phyloP scores from a whole-genome alignment of 1,284 basidiomycete species.

The Lentinula novae-zelandiae region DNA sequence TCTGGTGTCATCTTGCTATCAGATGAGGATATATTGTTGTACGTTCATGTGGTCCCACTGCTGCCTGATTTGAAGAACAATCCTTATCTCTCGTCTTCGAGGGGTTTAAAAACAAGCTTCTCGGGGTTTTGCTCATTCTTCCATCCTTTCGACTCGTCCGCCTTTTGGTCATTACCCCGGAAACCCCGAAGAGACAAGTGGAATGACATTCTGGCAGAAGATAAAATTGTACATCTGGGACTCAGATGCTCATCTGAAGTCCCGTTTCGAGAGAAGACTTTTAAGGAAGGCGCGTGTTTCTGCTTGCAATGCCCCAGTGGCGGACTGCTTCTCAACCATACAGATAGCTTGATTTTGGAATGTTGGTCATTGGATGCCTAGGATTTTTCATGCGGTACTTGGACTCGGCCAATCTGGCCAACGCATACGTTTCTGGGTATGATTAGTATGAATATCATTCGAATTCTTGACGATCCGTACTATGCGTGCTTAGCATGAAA shows the following conservation, averaged over 20 bases:
- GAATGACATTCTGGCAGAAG: slow-evolving; percentile 4
- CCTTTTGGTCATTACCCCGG: neutral
- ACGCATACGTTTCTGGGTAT: slow-evolving; percentile 17
- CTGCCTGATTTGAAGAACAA: neutral
- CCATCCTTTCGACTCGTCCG: neutral
- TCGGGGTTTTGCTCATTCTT: neutral
- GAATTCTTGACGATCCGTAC: neutral
- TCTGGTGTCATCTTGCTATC: neutral
- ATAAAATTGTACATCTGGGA: slow-evolving; percentile 16
- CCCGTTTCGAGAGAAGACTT: slow-evolving; percentile 15
- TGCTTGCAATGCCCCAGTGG: neutral
- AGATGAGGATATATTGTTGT: neutral
- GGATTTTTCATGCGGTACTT: slow-evolving; percentile 18
- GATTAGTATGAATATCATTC: neutral
- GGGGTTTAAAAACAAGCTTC: neutral
- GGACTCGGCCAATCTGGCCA: slow-evolving; percentile 15
- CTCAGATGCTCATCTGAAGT: slow-evolving; percentile 17
- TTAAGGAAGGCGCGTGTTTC: slow-evolving; percentile 11
- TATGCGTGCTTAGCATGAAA: slow-evolving; percentile 10
- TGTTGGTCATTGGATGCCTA: slow-evolving; percentile 16
- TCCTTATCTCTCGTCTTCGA: neutral
- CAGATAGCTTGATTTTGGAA: slow-evolving; percentile 15
- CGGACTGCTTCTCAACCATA: neutral
- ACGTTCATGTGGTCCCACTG: neutral
- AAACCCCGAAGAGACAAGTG: neutral